phyloP scores from a whole-genome alignment of 73 alveolate genomes.

The Paramecium octaurelia region DNA sequence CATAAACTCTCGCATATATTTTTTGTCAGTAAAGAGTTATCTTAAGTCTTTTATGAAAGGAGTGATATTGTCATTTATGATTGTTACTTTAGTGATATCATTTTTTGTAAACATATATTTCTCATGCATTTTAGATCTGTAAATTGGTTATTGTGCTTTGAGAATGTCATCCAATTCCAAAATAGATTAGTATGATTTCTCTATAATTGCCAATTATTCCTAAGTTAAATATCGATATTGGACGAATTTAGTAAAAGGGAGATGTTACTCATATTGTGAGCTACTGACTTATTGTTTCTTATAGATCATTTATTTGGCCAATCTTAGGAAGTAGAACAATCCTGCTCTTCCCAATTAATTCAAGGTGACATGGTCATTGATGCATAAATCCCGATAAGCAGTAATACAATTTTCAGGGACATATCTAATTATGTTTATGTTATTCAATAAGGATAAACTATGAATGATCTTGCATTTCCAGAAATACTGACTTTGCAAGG shows the following conservation, averaged over 20 bases:
- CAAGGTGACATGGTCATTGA: not conserved
- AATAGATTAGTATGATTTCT: not conserved
- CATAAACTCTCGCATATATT: not conserved
- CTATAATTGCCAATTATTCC: not conserved
- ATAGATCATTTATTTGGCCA: conserved; percentile 7
- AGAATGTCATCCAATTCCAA: not conserved
- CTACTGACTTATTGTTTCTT: not conserved
- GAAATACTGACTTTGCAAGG: not conserved
- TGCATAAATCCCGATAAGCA: not conserved
- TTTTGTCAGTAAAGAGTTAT: not conserved
- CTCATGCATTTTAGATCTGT: conserved; percentile 42
- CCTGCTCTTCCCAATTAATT: conserved; percentile 53
- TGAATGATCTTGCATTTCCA: conserved; percentile 43
- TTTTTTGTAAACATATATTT: not conserved
- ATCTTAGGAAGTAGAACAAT: not conserved
- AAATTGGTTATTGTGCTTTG: not conserved
- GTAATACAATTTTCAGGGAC: conserved; percentile 3
- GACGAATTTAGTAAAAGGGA: not conserved
- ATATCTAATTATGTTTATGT: not conserved
- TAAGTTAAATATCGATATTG: conserved; percentile 18
- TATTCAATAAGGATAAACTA: not conserved
- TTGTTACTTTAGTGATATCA: not conserved
- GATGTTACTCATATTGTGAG: not conserved
- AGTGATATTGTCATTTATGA: not conserved
- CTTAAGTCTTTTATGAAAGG: not conserved